Percentiles rank a stretch among this genome's conserved stretches.
These are phyloP conservation scores for Erigeron philadelphicus DNA, from an alignment of 140 eudicot genomes.

Conservation along the genomic window DNA sequence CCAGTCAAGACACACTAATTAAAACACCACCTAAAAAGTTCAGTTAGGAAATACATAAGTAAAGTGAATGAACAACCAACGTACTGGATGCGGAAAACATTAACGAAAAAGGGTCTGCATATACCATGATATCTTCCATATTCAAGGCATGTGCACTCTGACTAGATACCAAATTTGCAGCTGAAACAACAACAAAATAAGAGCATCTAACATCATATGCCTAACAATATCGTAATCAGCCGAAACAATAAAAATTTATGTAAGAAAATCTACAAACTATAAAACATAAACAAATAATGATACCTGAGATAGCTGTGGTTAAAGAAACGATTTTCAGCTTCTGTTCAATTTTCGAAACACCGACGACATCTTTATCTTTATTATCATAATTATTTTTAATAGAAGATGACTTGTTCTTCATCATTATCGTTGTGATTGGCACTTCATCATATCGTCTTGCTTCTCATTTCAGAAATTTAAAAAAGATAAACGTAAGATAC, in stretches of 20 bases:
- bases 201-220: slow-evolving; percentile 12
- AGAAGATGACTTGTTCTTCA: slow-evolving; percentile 11
- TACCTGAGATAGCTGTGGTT: slow-evolving; percentile 39
- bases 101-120: slow-evolving; percentile 16
- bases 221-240: neutral
- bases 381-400: neutral
- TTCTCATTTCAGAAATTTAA: slow-evolving; percentile 21
- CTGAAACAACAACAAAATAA: slow-evolving; percentile 37
- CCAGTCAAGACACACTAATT: neutral
- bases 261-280: neutral
- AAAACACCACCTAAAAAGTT: neutral
- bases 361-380: slow-evolving; percentile 6
- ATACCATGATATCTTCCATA: slow-evolving; percentile 47
- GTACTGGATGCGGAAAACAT: slow-evolving; percentile 9
- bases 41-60: neutral
- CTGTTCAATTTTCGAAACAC: slow-evolving; percentile 21
- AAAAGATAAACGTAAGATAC: too few relatives aligned
- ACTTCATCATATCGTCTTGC: slow-evolving; percentile 26
- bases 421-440: slow-evolving; percentile 23
- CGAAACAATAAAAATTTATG: neutral
- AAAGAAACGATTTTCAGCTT: slow-evolving; percentile 26
- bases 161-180: slow-evolving; percentile 48
- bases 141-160: slow-evolving; percentile 62
- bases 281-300: neutral
- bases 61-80: slow-evolving; percentile 5